Evolutionary conservation across 2,329 filamentous ascomycete genomes (phyloP).

Genomic region (Aspergillus neotritici): DNA sequence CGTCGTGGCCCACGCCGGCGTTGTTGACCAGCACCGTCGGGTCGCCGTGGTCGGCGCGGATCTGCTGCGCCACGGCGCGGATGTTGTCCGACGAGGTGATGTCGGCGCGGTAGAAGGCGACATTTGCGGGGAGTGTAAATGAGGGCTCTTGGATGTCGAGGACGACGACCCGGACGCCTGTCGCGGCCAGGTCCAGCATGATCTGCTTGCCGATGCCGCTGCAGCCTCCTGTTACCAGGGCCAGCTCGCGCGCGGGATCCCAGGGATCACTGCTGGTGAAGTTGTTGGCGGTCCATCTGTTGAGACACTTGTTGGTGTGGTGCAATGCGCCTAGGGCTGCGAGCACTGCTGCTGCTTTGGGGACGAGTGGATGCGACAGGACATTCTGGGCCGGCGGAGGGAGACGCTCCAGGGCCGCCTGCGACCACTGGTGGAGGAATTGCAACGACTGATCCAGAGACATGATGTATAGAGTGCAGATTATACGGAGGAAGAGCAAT

Average conservation of each 20-base stretch:
- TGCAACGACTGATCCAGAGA: constrained; percentile 14
- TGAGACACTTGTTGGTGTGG: constrained; percentile 25
- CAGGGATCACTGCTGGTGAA: constrained; percentile 24
- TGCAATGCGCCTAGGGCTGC: constrained; percentile 22
- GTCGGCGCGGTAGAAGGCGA: constrained; percentile 34
- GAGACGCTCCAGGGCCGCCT: constrained; percentile 20
- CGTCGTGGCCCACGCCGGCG: constrained; percentile 44
- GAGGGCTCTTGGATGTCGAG: constrained; percentile 33
- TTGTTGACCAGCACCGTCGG: constrained; percentile 48
- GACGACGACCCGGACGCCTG: constrained; percentile 30
- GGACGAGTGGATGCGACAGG: constrained; percentile 23
- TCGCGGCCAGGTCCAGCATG: constrained; percentile 25
- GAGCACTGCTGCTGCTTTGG: constrained; percentile 22
- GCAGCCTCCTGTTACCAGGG: constrained; percentile 34
- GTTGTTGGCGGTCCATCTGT: constrained; percentile 27
- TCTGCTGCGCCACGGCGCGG: constrained; percentile 30
- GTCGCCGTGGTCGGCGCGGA: constrained; percentile 38
- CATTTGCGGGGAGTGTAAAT: constrained; percentile 28
- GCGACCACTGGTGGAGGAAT: constrained; percentile 21
- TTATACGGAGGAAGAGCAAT: neutral
- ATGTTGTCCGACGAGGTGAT: constrained; percentile 33
- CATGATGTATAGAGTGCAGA: constrained; percentile 9
- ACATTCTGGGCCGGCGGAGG: constrained; percentile 24
- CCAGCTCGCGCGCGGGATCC: constrained; percentile 25
- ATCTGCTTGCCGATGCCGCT: constrained; percentile 37